These are phyloP conservation scores for Mycotypha africana DNA, from an alignment of 371 early-diverging fungal genomes.

Conservation along the genomic window DNA sequence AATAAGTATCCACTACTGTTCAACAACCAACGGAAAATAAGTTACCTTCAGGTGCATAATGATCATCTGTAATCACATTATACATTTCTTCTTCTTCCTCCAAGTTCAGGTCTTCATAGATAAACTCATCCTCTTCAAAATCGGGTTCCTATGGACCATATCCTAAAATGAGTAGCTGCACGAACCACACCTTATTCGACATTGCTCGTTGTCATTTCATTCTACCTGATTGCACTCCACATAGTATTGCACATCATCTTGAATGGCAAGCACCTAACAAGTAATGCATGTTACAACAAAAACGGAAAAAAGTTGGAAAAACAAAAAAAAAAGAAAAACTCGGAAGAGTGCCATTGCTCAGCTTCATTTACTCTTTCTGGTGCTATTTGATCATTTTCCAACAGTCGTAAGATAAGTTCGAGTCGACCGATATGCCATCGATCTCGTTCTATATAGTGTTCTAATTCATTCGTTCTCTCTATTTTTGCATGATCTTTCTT, in stretches of 20 bases:
- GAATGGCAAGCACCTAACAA: constrained; percentile 13
- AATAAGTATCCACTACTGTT: no score
- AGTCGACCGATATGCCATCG: constrained; percentile 85
- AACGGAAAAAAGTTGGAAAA: background rate
- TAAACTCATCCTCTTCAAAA: constrained; percentile 87
- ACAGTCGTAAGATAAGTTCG: constrained; percentile 85
- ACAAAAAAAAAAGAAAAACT: background rate
- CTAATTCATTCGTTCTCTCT: constrained; percentile 68
- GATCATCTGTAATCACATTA: constrained; percentile 56
- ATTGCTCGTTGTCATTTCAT: background rate
- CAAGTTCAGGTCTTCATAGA: constrained; percentile 93
- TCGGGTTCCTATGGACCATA: constrained; percentile 57
- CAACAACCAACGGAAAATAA: no score
- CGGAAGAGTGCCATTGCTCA: background rate
- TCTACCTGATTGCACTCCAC: constrained; percentile 73
- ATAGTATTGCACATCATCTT: constrained; percentile 87
- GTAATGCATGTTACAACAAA: no score
- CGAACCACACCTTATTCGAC: no score
- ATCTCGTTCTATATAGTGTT: constrained; percentile 78
- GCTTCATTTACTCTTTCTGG: constrained; percentile 46
- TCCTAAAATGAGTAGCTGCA: background rate
- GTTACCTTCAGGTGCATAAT: constrained; percentile 10
- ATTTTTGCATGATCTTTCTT: constrained; percentile 76
- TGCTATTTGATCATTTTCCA: constrained; percentile 87
- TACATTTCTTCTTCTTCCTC: constrained; percentile 85